Evolutionary conservation across 768 basidiomycete genomes (phyloP).

Genomic region (Suillus alpinus): DNA sequence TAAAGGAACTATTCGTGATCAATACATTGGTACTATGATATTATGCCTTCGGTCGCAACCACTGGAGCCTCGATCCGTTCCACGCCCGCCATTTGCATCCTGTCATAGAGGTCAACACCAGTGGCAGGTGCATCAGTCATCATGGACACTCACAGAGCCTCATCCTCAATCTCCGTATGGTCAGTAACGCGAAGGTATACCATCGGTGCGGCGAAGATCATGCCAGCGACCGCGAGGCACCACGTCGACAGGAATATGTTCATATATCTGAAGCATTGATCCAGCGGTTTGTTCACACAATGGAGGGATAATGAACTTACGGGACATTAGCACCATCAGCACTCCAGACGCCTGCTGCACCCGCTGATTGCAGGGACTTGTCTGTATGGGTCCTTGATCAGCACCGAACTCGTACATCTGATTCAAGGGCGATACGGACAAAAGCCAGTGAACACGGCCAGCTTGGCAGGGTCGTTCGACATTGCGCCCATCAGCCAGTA

Average conservation of each 20-base stretch:
- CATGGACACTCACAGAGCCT: slow-evolving; percentile 41
- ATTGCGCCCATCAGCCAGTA: slow-evolving; percentile 89
- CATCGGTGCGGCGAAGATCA: slow-evolving; percentile 71
- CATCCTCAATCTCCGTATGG: slow-evolving; percentile 49
- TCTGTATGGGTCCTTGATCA: slow-evolving; percentile 33
- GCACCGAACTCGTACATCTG: neutral
- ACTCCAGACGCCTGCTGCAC: slow-evolving; percentile 70
- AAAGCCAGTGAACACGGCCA: slow-evolving; percentile 80
- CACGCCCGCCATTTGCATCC: slow-evolving; percentile 5
- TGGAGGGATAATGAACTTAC: slow-evolving; percentile 38
- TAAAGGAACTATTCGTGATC: neutral
- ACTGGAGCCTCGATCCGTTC: slow-evolving; percentile 3
- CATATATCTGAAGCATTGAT: slow-evolving; percentile 46
- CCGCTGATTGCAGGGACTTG: slow-evolving; percentile 75
- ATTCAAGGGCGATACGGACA: slow-evolving; percentile 46
- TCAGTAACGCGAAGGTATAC: slow-evolving; percentile 67
- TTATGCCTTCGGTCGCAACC: neutral
- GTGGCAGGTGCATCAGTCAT: neutral
- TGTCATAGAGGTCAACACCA: neutral
- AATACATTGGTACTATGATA: neutral
- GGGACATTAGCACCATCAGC: slow-evolving; percentile 62
- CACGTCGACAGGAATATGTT: slow-evolving; percentile 75
- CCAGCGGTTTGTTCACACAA: neutral
- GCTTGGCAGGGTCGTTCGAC: slow-evolving; percentile 77
- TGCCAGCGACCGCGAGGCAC: slow-evolving; percentile 61